Base-by-base conservation (phyloP, 2,329 filamentous ascomycete genomes). In the Penicillium hordei region DNA sequence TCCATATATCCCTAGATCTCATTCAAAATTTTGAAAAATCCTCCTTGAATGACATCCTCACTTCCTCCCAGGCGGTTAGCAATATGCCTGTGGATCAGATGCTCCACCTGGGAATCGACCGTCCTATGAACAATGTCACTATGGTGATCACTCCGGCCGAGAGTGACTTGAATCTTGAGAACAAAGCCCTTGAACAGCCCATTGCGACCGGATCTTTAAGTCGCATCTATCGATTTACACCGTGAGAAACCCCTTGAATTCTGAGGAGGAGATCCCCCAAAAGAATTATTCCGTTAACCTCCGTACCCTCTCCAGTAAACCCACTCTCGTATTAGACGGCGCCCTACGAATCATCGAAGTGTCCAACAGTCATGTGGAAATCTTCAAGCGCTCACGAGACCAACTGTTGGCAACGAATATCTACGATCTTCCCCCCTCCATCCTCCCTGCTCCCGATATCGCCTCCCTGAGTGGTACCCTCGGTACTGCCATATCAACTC, bases 311-410 rank as follows among this genome's bases (percentile, higher is more conserved):
- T 25, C 4, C 42, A 57, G 55, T 13, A 57, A 53, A 48, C 76
- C 76, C 3, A 76, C 74, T 1, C 61, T 76, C n/a, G 61, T 78
- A 29, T 67, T 78, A 15, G 70, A 78, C 56, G 61, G 69, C 6
- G 65, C 70, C 8, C 61, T 77, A 15, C 66, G 60, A n/a, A 64
- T 79, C n/a, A 38, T 75, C 21, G 68, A 79, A 50, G 74, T 78
- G 4, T 83, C 81, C 4, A 70, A 78, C 34, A 78, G 76, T 59
- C 77, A 79, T 64, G 63, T 76, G 23, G 55, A 63, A 5, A 60
- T 76, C 23, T 76, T 73, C 45, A 59, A 70, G 19, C 56, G 68
- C 39, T 52, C 65, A 19, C 71, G 75, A 45, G 69, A 75, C 6
- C 63, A 73, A 27, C 64, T 77, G 10, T 38, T 79, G 23, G 73